Conservation (phyloP, 345 rosid species). For the Draba incana region DNA sequence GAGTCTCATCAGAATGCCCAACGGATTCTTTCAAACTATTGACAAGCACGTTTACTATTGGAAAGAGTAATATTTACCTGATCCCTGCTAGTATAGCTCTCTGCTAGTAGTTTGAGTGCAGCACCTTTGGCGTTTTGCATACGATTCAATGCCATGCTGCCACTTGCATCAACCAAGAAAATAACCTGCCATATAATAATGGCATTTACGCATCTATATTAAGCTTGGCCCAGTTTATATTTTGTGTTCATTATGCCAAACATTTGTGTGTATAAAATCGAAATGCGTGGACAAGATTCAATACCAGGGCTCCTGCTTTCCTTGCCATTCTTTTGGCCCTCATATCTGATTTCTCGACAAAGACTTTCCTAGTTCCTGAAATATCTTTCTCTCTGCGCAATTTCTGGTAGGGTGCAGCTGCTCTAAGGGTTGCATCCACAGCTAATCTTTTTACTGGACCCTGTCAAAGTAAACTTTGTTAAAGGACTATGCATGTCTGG, state of each 20-base stretch:
- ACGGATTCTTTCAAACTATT: neutral
- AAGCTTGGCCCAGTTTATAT: neutral
- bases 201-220: neutral
- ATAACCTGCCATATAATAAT: conserved; percentile 65
- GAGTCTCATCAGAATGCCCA: conserved; percentile 5
- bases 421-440: conserved; percentile 98
- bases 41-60: conserved; percentile 6
- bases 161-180: conserved; percentile 98
- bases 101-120: conserved; percentile 89
- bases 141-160: conserved; percentile 97
- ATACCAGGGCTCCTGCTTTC: conserved; percentile 99
- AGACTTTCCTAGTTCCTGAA: conserved; percentile 76
- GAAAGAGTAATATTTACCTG: conserved; percentile 57
- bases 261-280: conserved; percentile 8
- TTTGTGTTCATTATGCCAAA: conserved; percentile 4
- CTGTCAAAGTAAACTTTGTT: conserved; percentile 44
- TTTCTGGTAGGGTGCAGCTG: conserved; percentile 97
- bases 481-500: conserved; percentile 18
- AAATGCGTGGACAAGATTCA: conserved; percentile 26
- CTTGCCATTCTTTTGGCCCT: conserved; percentile 99
- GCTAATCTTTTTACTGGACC: conserved; percentile 96
- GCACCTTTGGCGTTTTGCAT: conserved; percentile 99
- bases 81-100: conserved; percentile 99
- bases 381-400: conserved; percentile 80
- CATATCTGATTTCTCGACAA: conserved; percentile 95